These are phyloP conservation scores for Astrothelium subdiscretum DNA, from an alignment of 495 filamentous ascomycete genomes.

Conservation along the genomic window DNA sequence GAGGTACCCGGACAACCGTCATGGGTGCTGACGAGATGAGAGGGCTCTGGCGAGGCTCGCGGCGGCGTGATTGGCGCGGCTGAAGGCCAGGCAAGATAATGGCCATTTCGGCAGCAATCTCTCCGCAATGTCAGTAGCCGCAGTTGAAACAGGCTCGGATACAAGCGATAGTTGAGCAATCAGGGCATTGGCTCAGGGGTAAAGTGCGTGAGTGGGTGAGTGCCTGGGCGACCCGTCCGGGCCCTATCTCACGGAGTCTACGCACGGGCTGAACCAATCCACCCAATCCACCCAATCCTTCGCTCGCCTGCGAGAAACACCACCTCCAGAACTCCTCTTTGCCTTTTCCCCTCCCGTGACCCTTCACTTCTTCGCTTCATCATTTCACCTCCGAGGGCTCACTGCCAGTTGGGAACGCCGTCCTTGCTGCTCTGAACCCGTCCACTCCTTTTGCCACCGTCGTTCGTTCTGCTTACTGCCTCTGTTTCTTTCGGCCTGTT, in stretches of 20 bases:
- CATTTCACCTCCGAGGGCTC: neutral
- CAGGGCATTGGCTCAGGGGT: neutral
- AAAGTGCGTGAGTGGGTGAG: too few species aligned
- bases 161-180: neutral
- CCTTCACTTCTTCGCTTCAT: neutral
- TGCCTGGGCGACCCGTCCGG: too few species aligned
- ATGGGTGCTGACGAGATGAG: neutral
- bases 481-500: neutral
- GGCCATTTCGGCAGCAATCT: neutral
- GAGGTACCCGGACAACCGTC: neutral
- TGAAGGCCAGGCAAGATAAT: neutral
- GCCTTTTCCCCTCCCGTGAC: neutral
- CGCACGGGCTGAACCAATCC: neutral
- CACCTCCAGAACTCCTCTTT: neutral
- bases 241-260: too few species aligned
- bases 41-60: neutral
- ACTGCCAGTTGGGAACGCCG: neutral
- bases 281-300: neutral
- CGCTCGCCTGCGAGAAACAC: neutral
- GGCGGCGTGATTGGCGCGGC: neutral
- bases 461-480: neutral
- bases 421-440: neutral
- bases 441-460: neutral
- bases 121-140: neutral
- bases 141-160: neutral